Evolutionary conservation across 2,329 filamentous ascomycete species (phyloP).

Genomic region (Elsinoe necatrix): DNA sequence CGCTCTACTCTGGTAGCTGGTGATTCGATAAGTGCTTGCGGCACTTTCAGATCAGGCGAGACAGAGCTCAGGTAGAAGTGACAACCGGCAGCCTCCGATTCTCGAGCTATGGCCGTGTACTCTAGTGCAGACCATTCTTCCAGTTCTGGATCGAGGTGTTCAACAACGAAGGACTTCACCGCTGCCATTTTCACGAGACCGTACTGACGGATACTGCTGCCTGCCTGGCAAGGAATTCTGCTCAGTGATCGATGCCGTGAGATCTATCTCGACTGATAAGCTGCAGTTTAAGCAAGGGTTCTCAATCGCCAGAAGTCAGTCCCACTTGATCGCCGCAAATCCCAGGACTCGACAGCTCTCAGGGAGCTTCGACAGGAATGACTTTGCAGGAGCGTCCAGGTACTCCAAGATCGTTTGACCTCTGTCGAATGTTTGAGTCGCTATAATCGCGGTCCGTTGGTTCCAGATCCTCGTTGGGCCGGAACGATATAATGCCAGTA

Average conservation of each 20-base stretch:
- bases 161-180: slow-evolving; percentile 73
- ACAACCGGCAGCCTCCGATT: slow-evolving; percentile 59
- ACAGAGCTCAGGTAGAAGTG: slow-evolving; percentile 76
- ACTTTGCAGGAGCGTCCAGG: no score
- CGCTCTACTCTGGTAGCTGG: slow-evolving; percentile 63
- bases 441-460: neutral
- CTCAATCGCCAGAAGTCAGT: slow-evolving; percentile 3
- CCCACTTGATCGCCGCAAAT: neutral
- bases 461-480: neutral
- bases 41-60: slow-evolving; percentile 54
- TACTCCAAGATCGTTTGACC: neutral
- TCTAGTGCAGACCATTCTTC: slow-evolving; percentile 91
- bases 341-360: neutral
- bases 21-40: slow-evolving; percentile 49
- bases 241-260: neutral
- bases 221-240: neutral
- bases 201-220: neutral
- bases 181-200: neutral
- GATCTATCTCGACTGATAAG: neutral
- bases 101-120: slow-evolving; percentile 77
- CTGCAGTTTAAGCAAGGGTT: neutral
- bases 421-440: neutral
- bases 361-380: neutral
- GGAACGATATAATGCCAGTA: neutral
- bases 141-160: slow-evolving; percentile 91